Evolutionary conservation across 73 alveolate genomes (phyloP).

Genomic region (Tetrahymena borealis): DNA sequence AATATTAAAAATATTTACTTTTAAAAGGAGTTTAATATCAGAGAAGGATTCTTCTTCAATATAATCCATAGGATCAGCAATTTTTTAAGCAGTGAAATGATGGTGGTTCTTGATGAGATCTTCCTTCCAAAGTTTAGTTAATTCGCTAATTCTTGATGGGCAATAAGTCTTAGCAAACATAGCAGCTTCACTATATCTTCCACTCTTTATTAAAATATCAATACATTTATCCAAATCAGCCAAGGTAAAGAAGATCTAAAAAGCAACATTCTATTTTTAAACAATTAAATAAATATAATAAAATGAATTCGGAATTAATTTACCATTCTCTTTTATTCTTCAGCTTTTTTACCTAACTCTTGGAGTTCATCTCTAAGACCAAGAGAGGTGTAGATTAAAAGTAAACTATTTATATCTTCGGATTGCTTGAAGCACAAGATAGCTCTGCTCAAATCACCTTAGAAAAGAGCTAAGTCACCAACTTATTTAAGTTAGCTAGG

Average conservation of each 20-base stretch:
- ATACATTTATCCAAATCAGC: slow-evolving; percentile 68
- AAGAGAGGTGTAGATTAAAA: slow-evolving; percentile 64
- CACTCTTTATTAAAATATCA: slow-evolving; percentile 57
- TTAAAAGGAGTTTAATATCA: background rate
- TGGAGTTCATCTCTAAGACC: slow-evolving; percentile 68
- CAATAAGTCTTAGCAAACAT: slow-evolving; percentile 89
- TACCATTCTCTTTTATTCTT: slow-evolving; percentile 55
- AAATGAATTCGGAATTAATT: background rate
- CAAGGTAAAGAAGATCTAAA: slow-evolving; percentile 60
- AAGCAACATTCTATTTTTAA: slow-evolving; percentile 66
- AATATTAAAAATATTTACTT: background rate
- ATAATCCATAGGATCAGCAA: slow-evolving; percentile 47
- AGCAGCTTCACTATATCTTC: slow-evolving; percentile 93
- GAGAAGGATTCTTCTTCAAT: background rate
- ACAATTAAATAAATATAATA: background rate
- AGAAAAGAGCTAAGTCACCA: slow-evolving; percentile 84
- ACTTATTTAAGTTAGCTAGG: slow-evolving; percentile 79
- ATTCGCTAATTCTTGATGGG: slow-evolving; percentile 70
- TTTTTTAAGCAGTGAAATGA: slow-evolving; percentile 11
- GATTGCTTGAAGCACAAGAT: slow-evolving; percentile 71
- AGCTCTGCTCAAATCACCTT: slow-evolving; percentile 81
- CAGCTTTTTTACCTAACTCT: slow-evolving; percentile 62
- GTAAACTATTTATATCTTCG: slow-evolving; percentile 75
- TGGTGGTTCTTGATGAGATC: slow-evolving; percentile 47
- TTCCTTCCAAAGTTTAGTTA: slow-evolving; percentile 76